Conservation (phyloP, 768 basidiomycete genomes). For the Sporobolomyces pararoseus region DNA sequence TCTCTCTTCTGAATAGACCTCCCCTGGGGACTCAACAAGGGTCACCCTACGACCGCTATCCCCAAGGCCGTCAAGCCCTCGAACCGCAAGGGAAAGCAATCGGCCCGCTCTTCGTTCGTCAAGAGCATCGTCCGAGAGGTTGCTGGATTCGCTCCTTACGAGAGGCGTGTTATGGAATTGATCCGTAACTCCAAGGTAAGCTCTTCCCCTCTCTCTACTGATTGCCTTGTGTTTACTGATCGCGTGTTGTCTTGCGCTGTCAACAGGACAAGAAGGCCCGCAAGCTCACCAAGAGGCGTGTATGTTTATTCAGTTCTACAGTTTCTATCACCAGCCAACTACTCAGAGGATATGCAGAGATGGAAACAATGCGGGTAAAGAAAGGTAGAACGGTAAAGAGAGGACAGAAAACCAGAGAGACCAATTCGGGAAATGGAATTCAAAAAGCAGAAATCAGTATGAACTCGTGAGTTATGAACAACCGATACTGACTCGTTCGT, state of each 20-base stretch:
- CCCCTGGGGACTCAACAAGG: constrained; percentile 45
- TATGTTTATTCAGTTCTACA: constrained; percentile 56
- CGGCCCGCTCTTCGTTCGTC: constrained; percentile 87
- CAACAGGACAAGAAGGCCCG: constrained; percentile 94
- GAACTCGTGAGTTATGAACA: not conserved
- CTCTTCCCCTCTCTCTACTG: not conserved
- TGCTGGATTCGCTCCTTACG: constrained; percentile 57
- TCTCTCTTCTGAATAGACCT: constrained; percentile 24
- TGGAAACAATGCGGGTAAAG: not conserved
- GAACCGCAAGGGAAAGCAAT: constrained; percentile 84
- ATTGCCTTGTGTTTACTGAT: not conserved
- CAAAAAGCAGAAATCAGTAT: not conserved
- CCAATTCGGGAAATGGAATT: not conserved
- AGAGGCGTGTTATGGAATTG: constrained; percentile 94
- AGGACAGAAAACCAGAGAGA: not conserved
- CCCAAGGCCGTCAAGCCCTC: constrained; percentile 39
- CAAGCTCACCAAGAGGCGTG: constrained; percentile 96
- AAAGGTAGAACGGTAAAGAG: not conserved
- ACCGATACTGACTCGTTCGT: constrained; percentile 2
- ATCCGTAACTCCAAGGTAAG: constrained; percentile 38
- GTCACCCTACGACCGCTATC: constrained; percentile 43
- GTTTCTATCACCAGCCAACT: not conserved
- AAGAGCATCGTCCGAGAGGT: constrained; percentile 93
- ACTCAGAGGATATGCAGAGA: too few relatives aligned
- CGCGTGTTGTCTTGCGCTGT: not conserved